Conservation (phyloP, 2,329 filamentous ascomycete species). For the Dactylellina leptospora region DNA sequence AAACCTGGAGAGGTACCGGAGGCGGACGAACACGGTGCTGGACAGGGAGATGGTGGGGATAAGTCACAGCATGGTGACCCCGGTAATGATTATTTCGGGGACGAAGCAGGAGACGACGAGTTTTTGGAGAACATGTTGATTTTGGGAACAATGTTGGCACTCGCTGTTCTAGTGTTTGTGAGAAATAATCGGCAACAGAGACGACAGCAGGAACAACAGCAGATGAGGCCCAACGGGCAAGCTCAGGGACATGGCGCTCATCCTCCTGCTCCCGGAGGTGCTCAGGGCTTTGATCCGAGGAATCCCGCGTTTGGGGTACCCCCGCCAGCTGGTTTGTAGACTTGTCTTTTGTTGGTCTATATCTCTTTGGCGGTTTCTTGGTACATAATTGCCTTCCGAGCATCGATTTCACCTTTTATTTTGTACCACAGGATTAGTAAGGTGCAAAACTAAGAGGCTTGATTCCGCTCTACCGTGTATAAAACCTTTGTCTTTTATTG, state of each 20-base stretch:
- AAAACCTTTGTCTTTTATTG: conserved; percentile 20
- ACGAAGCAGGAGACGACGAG: conserved; percentile 75
- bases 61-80: conserved; percentile 22
- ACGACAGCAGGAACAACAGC: conserved; percentile 57
- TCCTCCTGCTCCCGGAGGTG: conserved; percentile 56
- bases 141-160: conserved; percentile 75
- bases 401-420: conserved; percentile 4
- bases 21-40: conserved; percentile 40
- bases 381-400: conserved; percentile 29
- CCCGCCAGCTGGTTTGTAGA: conserved; percentile 29
- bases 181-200: conserved; percentile 71
- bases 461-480: conserved; percentile 23
- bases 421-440: conserved; percentile 10
- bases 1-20: conserved; percentile 41
- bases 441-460: background rate
- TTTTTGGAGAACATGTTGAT: conserved; percentile 86
- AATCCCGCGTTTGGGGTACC: conserved; percentile 31
- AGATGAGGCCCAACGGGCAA: conserved; percentile 11
- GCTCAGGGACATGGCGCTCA: conserved; percentile 54
- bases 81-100: conserved; percentile 64
- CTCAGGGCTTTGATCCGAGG: conserved; percentile 31
- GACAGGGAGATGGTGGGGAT: conserved; percentile 24
- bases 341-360: background rate
- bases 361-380: conserved; percentile 4
- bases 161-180: conserved; percentile 84